Evolutionary conservation across 768 basidiomycete genomes (phyloP), one percentile per base, ranked within the genome.

Genomic region (Mycena latifolia): DNA sequence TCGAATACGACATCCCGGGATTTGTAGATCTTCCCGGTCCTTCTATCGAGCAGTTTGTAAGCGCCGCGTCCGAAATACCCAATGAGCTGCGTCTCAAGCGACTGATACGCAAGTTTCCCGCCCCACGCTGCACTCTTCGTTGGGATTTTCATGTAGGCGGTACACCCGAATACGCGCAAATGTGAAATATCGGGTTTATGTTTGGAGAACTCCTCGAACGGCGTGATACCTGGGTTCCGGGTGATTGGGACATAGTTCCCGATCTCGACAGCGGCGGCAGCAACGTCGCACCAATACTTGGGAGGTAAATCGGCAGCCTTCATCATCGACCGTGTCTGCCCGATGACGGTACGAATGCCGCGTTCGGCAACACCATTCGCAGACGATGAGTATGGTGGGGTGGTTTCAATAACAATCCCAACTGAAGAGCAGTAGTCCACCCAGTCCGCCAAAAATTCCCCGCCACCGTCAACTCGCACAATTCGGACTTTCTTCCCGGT

Each of bases 111-210:
- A n/a, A n/a, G n/a, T n/a, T n/a, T n/a, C n/a, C n/a, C n/a, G n/a
- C n/a, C n/a, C n/a, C n/a, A n/a, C n/a, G n/a, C n/a, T n/a, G n/a
- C n/a, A n/a, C n/a, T n/a, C 2, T 20, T n/a, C 29, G 69, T 67
- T 18, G 37, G 46, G 8, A 55, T 35, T 51, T 71, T 67, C 35
- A 65, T 72, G 48, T 70, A 74, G 18, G 69, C 67, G 7, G 29
- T 55, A 35, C 68, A 77, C 11, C 77, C 73, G 47, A 75, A 77
- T 18, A 67, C 70, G 2, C 67, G 65, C 0, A 77, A n/a, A 20
- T 69, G 58, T 1, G 58, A 47, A 0, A 77, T 29, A 24, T 73
- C 46, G 0, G 71, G 74, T 22, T 39, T 51, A 0, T 8, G 5
- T 1, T 20, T 20, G 6, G 3, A 14, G 1, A 2, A 53, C 2